Evolutionary conservation across 139 green algal genomes (phyloP), one percentile per base, ranked within the genome.

Genomic region (Chlorella vulgaris): DNA sequence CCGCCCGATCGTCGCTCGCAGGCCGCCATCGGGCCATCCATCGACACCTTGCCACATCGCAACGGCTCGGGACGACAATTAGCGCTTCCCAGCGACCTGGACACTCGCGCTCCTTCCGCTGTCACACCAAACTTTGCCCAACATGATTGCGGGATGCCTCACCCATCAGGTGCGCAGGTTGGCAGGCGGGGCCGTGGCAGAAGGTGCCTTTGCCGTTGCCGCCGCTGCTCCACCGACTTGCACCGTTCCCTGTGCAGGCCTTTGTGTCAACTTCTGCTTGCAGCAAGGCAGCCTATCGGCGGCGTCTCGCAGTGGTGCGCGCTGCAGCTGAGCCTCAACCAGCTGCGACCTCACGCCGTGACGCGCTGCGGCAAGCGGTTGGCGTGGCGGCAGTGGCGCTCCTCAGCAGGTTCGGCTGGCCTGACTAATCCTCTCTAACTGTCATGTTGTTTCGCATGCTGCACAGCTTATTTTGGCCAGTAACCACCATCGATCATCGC

Each of bases 331-430:
- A 79, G 51, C 24, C 53, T 28, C 51, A 79, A n/a, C 18, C 55
- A 21, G 55, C 55, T 36, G 51, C 21, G 22, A 66, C 70, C 35
- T 68, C 53, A 3, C 73, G 73, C 18, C 73, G 73, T 26, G 53
- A 33, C 38, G 69, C 81, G 58, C 51, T 83, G 28, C 47, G 63
- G 50, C 36, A 65, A 61, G 61, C 31, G 26, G 38, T 40, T 2
- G 47, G 47, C 69, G 29, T 76, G 6, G 15, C 40, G 22, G 74
- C 81, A 29, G 69, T 39, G 19, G 35, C 47, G 7, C 22, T 75
- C 2, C 63, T 82, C 15, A 67, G 47, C 31, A 35, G 70, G 70
- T 47, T n/a, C 63, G 47, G 62, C 62, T 5, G 10, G n/a, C n/a
- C n/a, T n/a, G n/a, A n/a, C n/a, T n/a, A n/a, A n/a, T n/a, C n/a